Evolutionary conservation across 345 rosid species (phyloP), one percentile per base, ranked within the genome.

Genomic region (Cardamine chenopodiifolia): DNA sequence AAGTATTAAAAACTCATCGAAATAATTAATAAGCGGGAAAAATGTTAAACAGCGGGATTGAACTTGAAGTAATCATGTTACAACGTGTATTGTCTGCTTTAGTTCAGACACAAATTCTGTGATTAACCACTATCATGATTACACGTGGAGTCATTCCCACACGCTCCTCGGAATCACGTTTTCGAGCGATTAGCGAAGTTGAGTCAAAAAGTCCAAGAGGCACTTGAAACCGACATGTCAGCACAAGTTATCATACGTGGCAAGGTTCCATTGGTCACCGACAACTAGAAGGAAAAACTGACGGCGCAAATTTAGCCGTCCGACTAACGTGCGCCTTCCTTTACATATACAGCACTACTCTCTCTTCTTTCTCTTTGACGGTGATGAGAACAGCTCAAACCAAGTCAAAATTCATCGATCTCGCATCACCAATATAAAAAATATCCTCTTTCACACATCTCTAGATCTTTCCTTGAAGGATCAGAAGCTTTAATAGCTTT

Each of bases 201-300:
- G 15, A 53, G 64, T 65, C 66, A 56, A 54, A 61, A 0, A 47
- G 39, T 55, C 71, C 26, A 62, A 15, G 23, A 12, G 64, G 14
- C 61, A 19, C 10, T n/a, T 22, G 13, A 8, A n/a, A 8, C 64
- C 47, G 71, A 70, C 75, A 77, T 49, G 72, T 57, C 56, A 64
- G 47, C 59, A 62, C 22, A 44, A 15, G 19, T 44, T 44, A 14
- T 44, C 49, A n/a, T 45, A 82, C 88, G 87, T 87, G 92, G 81
- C 85, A 28, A 19, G 29, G 73, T 68, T 73, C 42, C 70, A 80
- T 37, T 84, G 87, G 90, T 74, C 77, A 84, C 90, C 90, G 88
- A 87, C 92, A 86, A 67, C 50, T 10, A 55, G n/a, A 54, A 11
- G 19, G 68, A 71, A 72, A 15, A 74, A 49, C 19, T 31, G 37